These are phyloP conservation scores for Penicillium malachiteum DNA, from an alignment of 495 filamentous ascomycete genomes.

Conservation along the genomic window DNA sequence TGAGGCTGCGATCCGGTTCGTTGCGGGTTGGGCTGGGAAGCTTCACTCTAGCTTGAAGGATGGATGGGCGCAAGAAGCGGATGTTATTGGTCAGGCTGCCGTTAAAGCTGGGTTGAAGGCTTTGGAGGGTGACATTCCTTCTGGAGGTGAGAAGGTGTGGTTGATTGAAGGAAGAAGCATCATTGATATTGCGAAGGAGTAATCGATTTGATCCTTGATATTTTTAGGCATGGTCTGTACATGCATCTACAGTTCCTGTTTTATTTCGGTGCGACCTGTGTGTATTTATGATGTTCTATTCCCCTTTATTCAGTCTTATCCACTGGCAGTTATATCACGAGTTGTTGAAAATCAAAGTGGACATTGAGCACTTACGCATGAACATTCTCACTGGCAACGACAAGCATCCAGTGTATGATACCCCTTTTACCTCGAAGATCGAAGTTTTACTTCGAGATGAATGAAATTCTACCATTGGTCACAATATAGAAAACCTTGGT, in stretches of 20 bases:
- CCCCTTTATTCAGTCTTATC: neutral
- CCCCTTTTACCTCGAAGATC: too few species aligned
- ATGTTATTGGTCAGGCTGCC: conserved; percentile 71
- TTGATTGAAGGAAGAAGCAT: conserved; percentile 38
- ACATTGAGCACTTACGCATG: too few species aligned
- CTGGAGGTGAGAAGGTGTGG: conserved; percentile 47
- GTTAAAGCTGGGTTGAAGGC: conserved; percentile 53
- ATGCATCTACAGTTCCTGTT: neutral
- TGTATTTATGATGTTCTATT: neutral
- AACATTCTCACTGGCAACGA: too few species aligned
- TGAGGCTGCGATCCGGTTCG: conserved; percentile 40
- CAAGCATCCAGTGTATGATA: too few species aligned
- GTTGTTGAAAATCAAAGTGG: too few species aligned
- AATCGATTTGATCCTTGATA: neutral
- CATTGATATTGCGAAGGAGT: conserved; percentile 31
- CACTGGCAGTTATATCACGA: too few species aligned
- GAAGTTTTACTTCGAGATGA: too few species aligned
- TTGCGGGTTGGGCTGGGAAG: conserved; percentile 51
- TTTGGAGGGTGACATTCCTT: conserved; percentile 44
- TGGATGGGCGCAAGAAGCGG: conserved; percentile 68
- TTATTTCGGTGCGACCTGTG: neutral
- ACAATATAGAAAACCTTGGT: too few species aligned
- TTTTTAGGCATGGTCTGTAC: neutral
- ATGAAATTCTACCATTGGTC: too few species aligned
- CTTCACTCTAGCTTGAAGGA: conserved; percentile 61